Percentiles rank a stretch among this genome's conserved stretches.
phyloP scores from a whole-genome alignment of 1,284 basidiomycete species.

The Boletus semigastroideus region DNA sequence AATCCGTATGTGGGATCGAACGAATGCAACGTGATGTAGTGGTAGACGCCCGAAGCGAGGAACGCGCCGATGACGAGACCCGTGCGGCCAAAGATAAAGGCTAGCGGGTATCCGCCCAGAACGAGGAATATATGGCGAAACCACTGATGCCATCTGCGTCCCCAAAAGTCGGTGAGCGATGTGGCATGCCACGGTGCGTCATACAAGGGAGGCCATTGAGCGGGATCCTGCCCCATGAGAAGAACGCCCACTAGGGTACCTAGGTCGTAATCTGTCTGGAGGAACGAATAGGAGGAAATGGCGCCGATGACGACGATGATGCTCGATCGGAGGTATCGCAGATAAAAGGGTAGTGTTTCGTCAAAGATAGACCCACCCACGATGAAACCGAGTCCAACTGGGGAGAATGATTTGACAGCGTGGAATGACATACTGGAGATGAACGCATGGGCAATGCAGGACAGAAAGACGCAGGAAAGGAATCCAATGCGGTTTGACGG shows the following conservation, averaged over 20 bases:
- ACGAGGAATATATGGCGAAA: constrained; percentile 35
- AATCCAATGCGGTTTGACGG: constrained; percentile 35
- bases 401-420: constrained; percentile 41
- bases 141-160: constrained; percentile 43
- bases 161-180: constrained; percentile 44
- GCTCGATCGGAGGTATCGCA: constrained; percentile 44
- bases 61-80: constrained; percentile 55
- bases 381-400: constrained; percentile 37
- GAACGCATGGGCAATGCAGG: constrained; percentile 36
- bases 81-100: constrained; percentile 38
- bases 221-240: constrained; percentile 31
- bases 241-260: constrained; percentile 42
- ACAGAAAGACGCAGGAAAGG: constrained; percentile 23
- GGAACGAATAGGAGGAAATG: constrained; percentile 40
- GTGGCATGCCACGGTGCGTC: constrained; percentile 37
- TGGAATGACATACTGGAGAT: constrained; percentile 45
- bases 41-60: constrained; percentile 18
- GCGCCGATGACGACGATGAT: constrained; percentile 40
- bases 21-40: background rate
- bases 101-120: constrained; percentile 36
- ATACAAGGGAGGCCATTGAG: constrained; percentile 40
- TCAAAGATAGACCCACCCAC: constrained; percentile 51
- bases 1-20: constrained; percentile 44
- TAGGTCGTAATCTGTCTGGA: constrained; percentile 41
- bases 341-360: constrained; percentile 37